Evolutionary conservation across 441 rosid species (phyloP).

Genomic region (Eruca vesicaria): DNA sequence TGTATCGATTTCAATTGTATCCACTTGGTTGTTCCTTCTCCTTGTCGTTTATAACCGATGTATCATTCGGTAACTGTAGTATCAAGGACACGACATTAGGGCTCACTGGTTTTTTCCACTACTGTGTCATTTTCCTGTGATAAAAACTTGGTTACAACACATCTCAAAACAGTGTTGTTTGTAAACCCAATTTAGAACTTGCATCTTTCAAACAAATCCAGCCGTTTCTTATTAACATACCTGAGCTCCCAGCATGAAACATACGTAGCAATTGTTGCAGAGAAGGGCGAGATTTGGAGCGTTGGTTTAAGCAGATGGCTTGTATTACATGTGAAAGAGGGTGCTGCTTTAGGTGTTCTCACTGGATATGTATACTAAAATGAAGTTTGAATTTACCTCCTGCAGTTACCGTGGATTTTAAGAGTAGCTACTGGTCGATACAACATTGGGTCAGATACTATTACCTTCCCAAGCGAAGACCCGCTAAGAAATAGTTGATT

Average conservation of each 20-base stretch:
- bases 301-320: slow-evolving; percentile 51
- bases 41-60: slow-evolving; percentile 43
- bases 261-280: slow-evolving; percentile 76
- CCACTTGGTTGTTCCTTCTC: slow-evolving; percentile 20
- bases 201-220: background rate
- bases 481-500: slow-evolving; percentile 70
- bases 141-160: background rate
- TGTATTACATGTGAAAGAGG: no score
- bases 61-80: slow-evolving; percentile 55
- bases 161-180: background rate
- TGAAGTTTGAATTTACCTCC: slow-evolving; percentile 40
- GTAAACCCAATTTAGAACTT: background rate
- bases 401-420: slow-evolving; percentile 55
- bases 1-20: slow-evolving; percentile 43
- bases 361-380: background rate
- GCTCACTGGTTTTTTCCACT: slow-evolving; percentile 72
- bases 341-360: background rate
- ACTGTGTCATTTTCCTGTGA: slow-evolving; percentile 58
- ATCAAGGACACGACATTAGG: slow-evolving; percentile 72
- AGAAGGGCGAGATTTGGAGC: slow-evolving; percentile 55
- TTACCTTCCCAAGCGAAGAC: slow-evolving; percentile 74
- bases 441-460: slow-evolving; percentile 56
- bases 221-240: slow-evolving; percentile 32
- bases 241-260: slow-evolving; percentile 80
- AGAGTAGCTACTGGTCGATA: slow-evolving; percentile 63